These are phyloP conservation scores for Tylopilus rubrobrunneus DNA, from an alignment of 768 basidiomycete species.

Conservation along the genomic window DNA sequence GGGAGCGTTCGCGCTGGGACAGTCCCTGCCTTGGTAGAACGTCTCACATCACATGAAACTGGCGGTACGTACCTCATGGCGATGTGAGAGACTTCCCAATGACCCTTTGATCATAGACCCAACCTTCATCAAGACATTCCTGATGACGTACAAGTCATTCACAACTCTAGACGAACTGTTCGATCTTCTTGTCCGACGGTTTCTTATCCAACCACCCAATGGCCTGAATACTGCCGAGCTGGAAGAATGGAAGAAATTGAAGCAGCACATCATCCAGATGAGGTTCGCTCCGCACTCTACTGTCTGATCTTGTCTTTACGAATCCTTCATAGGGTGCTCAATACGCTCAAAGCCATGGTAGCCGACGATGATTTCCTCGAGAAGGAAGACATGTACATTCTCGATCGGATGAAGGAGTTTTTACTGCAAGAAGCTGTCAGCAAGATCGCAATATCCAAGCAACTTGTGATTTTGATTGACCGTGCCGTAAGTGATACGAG, in stretches of 20 bases:
- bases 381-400: conserved; percentile 78
- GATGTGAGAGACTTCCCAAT: background rate
- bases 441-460: conserved; percentile 67
- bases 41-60: conserved; percentile 87
- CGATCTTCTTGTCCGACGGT: conserved; percentile 75
- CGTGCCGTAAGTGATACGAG: conserved; percentile 58
- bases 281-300: conserved; percentile 49
- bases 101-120: conserved; percentile 47
- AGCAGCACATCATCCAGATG: conserved; percentile 83
- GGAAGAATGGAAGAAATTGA: conserved; percentile 78
- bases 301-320: conserved; percentile 1
- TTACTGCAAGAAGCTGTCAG: conserved; percentile 60
- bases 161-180: conserved; percentile 80
- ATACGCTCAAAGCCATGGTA: conserved; percentile 88
- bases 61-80: conserved; percentile 53
- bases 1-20: conserved; percentile 85
- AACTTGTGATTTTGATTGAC: conserved; percentile 69
- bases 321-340: conserved; percentile 56
- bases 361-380: conserved; percentile 80
- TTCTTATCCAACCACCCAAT: conserved; percentile 71
- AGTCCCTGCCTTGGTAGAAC: conserved; percentile 78
- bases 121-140: conserved; percentile 81
- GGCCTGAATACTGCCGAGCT: conserved; percentile 57
- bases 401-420: conserved; percentile 82
- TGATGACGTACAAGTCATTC: conserved; percentile 96